phyloP scores from a whole-genome alignment of 139 green algal species.

The Picochlorum sp. region DNA sequence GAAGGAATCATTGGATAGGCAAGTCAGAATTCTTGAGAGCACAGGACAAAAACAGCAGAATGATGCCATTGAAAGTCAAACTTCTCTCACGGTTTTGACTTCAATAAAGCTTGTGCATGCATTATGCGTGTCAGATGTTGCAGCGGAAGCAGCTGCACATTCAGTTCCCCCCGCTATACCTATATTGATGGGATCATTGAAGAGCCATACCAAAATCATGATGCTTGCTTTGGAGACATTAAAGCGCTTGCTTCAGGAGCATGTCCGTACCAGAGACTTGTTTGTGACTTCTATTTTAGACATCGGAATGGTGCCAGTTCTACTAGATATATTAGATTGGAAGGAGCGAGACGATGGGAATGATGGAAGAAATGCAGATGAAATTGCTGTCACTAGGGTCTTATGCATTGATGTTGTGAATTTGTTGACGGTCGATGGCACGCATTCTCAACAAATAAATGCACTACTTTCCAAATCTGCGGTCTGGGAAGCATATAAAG shows the following conservation, averaged over 20 bases:
- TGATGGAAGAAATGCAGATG: conserved; percentile 13
- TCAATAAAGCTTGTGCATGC: conserved; percentile 26
- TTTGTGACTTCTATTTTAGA: conserved; percentile 48
- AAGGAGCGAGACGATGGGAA: neutral
- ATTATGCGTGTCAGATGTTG: conserved; percentile 26
- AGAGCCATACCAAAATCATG: neutral
- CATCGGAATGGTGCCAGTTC: conserved; percentile 24
- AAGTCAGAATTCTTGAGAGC: too few relatives aligned
- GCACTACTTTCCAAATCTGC: conserved; percentile 40
- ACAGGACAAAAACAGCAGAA: too few relatives aligned
- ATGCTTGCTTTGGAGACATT: conserved; percentile 64
- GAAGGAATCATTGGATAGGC: too few relatives aligned
- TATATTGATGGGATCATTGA: conserved; percentile 31
- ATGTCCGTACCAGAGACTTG: conserved; percentile 44
- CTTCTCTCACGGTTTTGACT: neutral
- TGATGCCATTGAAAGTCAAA: too few relatives aligned
- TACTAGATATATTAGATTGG: conserved; percentile 70
- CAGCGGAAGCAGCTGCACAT: conserved; percentile 45
- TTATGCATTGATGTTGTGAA: conserved; percentile 72
- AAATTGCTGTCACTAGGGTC: conserved; percentile 44
- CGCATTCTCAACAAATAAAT: conserved; percentile 15
- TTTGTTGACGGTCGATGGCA: conserved; percentile 41
- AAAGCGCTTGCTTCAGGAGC: conserved; percentile 50
- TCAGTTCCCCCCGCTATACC: conserved; percentile 21
- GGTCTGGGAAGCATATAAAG: conserved; percentile 65